Percentiles rank a stretch among this genome's conserved stretches.
Evolutionary conservation across 2,329 filamentous ascomycete species (phyloP).

Genomic region (Penicillium frequentans): DNA sequence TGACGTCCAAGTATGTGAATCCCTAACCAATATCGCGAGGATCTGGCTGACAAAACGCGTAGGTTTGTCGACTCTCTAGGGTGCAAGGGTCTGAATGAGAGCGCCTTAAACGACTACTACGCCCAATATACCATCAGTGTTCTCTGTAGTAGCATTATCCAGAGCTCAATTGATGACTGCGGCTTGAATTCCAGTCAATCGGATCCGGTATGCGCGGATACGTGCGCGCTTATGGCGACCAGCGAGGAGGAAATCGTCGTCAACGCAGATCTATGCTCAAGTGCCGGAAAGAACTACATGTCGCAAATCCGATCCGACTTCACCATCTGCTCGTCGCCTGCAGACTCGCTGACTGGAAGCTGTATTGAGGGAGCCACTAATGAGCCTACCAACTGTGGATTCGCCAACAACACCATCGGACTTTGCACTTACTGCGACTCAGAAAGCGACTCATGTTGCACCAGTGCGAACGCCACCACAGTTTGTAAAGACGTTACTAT

Average conservation of each 20-base stretch:
- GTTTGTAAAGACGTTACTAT: conserved; percentile 76
- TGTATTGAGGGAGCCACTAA: conserved; percentile 79
- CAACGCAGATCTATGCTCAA: conserved; percentile 70
- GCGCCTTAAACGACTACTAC: conserved; percentile 79
- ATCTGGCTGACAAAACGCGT: conserved; percentile 14
- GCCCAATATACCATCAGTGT: conserved; percentile 90
- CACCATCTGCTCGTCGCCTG: conserved; percentile 79
- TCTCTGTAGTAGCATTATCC: conserved; percentile 90
- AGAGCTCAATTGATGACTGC: conserved; percentile 77
- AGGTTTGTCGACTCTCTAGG: conserved; percentile 83
- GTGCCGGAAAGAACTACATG: conserved; percentile 64
- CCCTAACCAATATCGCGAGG: neutral
- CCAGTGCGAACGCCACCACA: conserved; percentile 71
- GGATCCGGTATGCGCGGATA: conserved; percentile 80
- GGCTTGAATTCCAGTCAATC: conserved; percentile 63
- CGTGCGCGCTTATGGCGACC: conserved; percentile 68
- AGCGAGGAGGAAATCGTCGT: conserved; percentile 84
- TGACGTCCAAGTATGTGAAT: conserved; percentile 69
- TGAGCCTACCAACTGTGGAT: conserved; percentile 86
- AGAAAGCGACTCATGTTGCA: conserved; percentile 93
- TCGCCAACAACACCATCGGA: conserved; percentile 66
- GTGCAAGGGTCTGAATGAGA: conserved; percentile 73
- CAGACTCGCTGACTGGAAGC: conserved; percentile 69
- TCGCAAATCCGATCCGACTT: conserved; percentile 88
- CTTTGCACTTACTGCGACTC: conserved; percentile 84